Evolutionary conservation across 768 basidiomycete species (phyloP), one percentile per base, ranked within the genome.

Genomic region (Agaricus subrufescens): DNA sequence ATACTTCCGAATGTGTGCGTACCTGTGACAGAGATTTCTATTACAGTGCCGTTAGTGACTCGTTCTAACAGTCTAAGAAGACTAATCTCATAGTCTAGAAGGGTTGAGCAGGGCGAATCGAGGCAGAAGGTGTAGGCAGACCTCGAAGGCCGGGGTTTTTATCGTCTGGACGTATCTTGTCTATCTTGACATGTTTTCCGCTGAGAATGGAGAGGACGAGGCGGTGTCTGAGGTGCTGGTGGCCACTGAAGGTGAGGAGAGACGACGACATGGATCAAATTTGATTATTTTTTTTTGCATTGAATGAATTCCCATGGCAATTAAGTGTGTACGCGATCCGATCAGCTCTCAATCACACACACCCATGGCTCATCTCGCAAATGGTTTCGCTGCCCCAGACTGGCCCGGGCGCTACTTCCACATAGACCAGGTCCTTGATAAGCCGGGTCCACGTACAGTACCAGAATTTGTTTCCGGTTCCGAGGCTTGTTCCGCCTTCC

Each of bases 1-100:
- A 19, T 19, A 19, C 19, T 19, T 19, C n/a, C 26, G 9, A 23
- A 23, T n/a, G 38, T 54, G 50, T 43, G 25, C 82, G 53, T 60
- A 89, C 94, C 96, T 23, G 97, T 98, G 6, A 95, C 87, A 2
- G 94, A 96, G 50, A 99, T 98, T 69, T 98, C 97, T 58, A 98
- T 89, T 29, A 91, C 73, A 4, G 91, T 91, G 2, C 96, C 97
- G 77, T 98, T 98, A 3, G 94, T 95, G 3, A 91, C 75, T 63
- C 91, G 93, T 67, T 98, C 95, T 34, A 98, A 64, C 14, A 98
- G 72, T 46, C 96, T 78, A 43, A 99, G 70, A 26, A 98, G 77
- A 65, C 90, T 94, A 47, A 96, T 84, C 75, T 99, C 97, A 70
- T 87, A 96, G 69, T 98, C 95, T 92, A 63, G 37, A 39, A 30